These are phyloP conservation scores for Neurospora sp. DNA, from an alignment of 495 filamentous ascomycete species.

Conservation along the genomic window DNA sequence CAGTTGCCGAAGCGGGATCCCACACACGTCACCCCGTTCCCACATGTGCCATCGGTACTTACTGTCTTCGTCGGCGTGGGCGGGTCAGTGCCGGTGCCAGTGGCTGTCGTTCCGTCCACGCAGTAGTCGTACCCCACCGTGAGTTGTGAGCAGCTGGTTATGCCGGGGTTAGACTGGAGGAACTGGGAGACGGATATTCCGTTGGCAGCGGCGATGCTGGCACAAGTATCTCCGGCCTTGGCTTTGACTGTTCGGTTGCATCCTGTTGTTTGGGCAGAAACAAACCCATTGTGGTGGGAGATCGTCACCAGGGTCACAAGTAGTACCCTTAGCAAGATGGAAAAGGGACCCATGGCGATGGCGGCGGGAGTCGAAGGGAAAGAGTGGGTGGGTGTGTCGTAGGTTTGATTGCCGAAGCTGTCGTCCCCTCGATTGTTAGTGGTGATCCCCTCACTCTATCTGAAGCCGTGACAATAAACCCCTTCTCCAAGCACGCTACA, in stretches of 20 bases:
- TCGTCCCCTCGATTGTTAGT: not conserved
- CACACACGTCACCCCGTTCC: constrained; percentile 32
- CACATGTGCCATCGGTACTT: constrained; percentile 30
- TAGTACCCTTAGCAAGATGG: not conserved
- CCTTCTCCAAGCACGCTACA: not conserved
- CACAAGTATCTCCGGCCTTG: constrained; percentile 19
- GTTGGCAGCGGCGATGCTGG: constrained; percentile 9
- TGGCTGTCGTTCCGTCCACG: constrained; percentile 7
- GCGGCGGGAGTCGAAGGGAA: not conserved
- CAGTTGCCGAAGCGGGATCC: constrained; percentile 31
- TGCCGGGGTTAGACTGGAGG: constrained; percentile 14
- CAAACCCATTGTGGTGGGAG: not conserved
- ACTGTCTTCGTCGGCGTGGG: not conserved
- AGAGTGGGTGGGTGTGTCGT: not conserved
- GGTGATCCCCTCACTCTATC: not conserved
- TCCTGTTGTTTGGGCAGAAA: not conserved
- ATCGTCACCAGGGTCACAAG: not conserved
- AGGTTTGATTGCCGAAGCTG: not conserved
- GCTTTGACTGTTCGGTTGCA: constrained; percentile 16
- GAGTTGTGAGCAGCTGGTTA: constrained; percentile 18
- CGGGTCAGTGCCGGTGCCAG: not conserved
- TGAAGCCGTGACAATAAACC: not conserved
- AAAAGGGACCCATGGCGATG: not conserved
- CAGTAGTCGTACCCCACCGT: constrained; percentile 13
- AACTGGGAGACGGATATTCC: constrained; percentile 22